Evolutionary conservation across 2,329 filamentous ascomycete species (phyloP).

Genomic region (Polytolypa hystricis): DNA sequence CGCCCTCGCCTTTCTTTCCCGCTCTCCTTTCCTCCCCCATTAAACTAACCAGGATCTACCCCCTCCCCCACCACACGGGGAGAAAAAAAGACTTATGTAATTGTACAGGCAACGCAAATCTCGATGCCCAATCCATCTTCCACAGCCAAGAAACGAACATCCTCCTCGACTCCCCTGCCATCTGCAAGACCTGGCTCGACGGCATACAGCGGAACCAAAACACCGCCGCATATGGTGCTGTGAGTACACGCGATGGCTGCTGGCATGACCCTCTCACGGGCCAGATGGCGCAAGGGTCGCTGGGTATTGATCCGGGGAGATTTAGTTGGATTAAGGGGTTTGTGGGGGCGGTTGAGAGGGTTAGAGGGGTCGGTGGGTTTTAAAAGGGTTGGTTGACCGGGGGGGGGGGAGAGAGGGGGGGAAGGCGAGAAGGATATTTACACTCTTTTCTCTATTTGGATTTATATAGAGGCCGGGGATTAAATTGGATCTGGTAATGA

Average conservation of each 20-base stretch:
- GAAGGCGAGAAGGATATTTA: too few relatives aligned
- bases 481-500: too few relatives aligned
- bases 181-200: slow-evolving; percentile 55
- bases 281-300: slow-evolving; percentile 37
- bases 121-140: slow-evolving; percentile 71
- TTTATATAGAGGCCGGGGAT: too few relatives aligned
- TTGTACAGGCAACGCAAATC: slow-evolving; percentile 57
- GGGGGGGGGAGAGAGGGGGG: background rate
- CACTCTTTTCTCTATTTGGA: too few relatives aligned
- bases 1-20: too few relatives aligned
- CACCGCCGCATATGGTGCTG: slow-evolving; percentile 47
- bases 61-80: background rate
- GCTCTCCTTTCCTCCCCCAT: background rate
- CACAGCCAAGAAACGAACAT: slow-evolving; percentile 70
- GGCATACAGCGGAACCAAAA: slow-evolving; percentile 56
- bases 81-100: too few relatives aligned
- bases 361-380: slow-evolving; percentile 47
- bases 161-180: slow-evolving; percentile 53
- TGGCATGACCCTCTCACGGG: slow-evolving; percentile 47
- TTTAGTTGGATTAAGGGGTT: slow-evolving; percentile 51
- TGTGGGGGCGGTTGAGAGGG: slow-evolving; percentile 46
- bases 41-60: background rate
- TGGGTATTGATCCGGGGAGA: slow-evolving; percentile 43
- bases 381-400: too few relatives aligned
- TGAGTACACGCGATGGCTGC: slow-evolving; percentile 45